Evolutionary conservation across 176 grass and related monocot species (phyloP), one percentile per base, ranked within the genome.

Genomic region (Musa schizocarpa): DNA sequence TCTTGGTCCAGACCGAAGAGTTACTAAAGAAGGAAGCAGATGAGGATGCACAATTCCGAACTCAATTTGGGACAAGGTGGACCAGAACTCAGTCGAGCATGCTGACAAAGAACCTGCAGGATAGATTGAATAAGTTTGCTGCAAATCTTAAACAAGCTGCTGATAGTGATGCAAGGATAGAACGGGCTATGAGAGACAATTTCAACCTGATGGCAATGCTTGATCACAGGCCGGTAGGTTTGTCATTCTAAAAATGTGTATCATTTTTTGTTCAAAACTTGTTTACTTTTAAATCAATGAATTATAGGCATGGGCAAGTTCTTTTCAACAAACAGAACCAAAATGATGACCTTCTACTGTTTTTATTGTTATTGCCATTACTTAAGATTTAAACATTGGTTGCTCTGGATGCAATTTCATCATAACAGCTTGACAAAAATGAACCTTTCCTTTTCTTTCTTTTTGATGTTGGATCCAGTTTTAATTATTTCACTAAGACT

Each of bases 41-140:
- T 78, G 94, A 98, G 74, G 94, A 98, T 50, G 77, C 88, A 34
- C 94, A 93, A 76, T 98, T 98, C 69, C 82, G 94, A 63, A 89
- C 90, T 11, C 94, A 93, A 54, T 98, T 98, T n/a, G 90, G 94
- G n/a, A 93, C 86, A 66, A 86, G 86, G 63, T 98, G 94, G 94
- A 88, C 90, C 52, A 92, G 90, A 56, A 90, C 94, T 77, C 88
- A 93, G 57, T 98, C 94, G 58, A 98, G 88, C 75, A 87, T 86
- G 59, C 63, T 93, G 69, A 98, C 94, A 50, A 98, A 93, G 79
- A 93, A 91, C 67, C 82, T 98, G 73, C 90, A 91, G 77, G 94
- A 98, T 76, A 76, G 86, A 65, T 88, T 98, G 72, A 98, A 93
- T 81, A 80, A 85, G 21, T 98, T 91, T 73, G 94, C 94, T 21